Base-by-base conservation (phyloP, 2,329 filamentous ascomycete species). In the Hymenoscyphus fraxineus region DNA sequence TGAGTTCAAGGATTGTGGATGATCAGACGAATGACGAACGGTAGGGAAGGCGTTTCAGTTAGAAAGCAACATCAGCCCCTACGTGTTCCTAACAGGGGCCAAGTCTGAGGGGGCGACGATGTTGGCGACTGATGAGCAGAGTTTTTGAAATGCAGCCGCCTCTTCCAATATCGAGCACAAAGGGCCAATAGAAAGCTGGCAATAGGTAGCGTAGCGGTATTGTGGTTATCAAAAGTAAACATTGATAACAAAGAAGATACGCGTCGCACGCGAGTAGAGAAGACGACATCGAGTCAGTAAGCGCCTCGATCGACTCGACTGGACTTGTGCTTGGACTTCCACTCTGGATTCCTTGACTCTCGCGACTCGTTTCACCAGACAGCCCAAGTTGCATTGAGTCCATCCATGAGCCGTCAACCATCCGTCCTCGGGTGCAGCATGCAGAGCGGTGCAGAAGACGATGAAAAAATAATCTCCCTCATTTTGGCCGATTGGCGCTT, bases 1-100 rank as follows among this genome's bases (percentile, higher is more conserved):
- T 51, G 44, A 51, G 7, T 51, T 22, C 39, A 67, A 67, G 66
- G 56, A 59, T 55, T 56, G 38, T 22, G 44, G 19, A 51, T 61
- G 63, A 68, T 71, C 69, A 68, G 70, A 69, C 67, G 68, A 72
- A 70, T 69, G 67, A 70, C 66, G 66, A 68, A 65, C 64, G 65
- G 16, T 56, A 65, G 64, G 64, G 59, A 55, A 63, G 65, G 38
- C 64, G 71, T 71, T 70, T 72, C 70, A 73, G 35, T 47, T 70
- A 63, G 22, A 64, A 31, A 56, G 58, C 31, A 57, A 51, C 44
- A 10, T 51, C 27, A 27, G 44, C n/a, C 44, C 44, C 44, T 51
- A 51, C 44, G 44, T 51, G 44, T 51, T 22, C 44, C 27, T 9
- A 13, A 51, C 16, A 51, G 44, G 44, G 44, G 44, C 44, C 13